Conservation (phyloP, 495 filamentous ascomycete species). For the Aspergillus saccharolyticus region DNA sequence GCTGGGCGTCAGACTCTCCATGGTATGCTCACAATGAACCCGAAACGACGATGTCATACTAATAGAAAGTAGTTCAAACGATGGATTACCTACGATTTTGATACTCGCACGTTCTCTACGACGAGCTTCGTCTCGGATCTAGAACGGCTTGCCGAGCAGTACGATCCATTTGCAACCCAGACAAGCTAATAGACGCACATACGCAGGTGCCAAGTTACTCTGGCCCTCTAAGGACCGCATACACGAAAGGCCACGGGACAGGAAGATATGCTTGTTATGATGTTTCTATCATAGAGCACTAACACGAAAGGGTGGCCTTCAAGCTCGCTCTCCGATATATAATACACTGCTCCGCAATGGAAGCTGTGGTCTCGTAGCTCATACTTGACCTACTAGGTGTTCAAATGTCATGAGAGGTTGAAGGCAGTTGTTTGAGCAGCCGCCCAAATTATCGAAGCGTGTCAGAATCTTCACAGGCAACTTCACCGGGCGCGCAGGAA, state of each 20-base stretch:
- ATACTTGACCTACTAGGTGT: background rate
- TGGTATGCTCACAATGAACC: constrained; percentile 27
- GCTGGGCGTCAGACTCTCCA: constrained; percentile 58
- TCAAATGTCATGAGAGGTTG: too few species aligned
- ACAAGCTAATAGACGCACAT: background rate
- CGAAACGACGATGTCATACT: constrained; percentile 1
- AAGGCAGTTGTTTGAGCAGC: too few species aligned
- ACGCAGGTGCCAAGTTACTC: constrained; percentile 10
- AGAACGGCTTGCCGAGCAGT: constrained; percentile 19
- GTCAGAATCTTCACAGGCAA: too few species aligned
- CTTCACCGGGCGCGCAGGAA: too few species aligned
- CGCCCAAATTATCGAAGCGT: too few species aligned
- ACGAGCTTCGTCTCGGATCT: constrained; percentile 28
- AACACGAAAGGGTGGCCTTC: background rate
- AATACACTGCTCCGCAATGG: background rate
- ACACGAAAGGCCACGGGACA: background rate
- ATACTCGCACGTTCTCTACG: constrained; percentile 22
- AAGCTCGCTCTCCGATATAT: background rate
- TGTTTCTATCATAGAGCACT: background rate
- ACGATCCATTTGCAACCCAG: constrained; percentile 15
- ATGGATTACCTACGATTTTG: constrained; percentile 36
- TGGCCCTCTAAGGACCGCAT: constrained; percentile 5
- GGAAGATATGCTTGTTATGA: background rate
- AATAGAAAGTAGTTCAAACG: constrained; percentile 32
- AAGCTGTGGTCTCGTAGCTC: background rate